phyloP scores from a whole-genome alignment of 345 rosid species.

The Acer saccharum region DNA sequence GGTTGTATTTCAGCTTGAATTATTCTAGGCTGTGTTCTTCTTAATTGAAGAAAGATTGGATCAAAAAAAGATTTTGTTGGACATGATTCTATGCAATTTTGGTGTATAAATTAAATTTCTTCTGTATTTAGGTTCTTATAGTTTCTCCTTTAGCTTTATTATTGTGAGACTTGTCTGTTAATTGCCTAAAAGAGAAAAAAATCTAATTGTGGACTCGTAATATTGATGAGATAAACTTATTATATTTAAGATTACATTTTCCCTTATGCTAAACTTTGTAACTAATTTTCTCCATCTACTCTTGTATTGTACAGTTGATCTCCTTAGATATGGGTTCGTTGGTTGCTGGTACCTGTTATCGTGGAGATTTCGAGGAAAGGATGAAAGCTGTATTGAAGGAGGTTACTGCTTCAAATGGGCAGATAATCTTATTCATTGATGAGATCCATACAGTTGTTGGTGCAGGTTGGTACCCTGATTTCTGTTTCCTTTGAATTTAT shows the following conservation, averaged over 20 bases:
- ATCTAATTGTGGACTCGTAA: not conserved
- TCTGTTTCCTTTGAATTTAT: constrained; percentile 5
- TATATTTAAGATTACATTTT: not conserved
- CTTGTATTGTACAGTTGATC: constrained; percentile 53
- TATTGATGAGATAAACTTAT: not conserved
- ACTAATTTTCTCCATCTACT: not conserved
- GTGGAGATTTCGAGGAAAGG: constrained; percentile 85
- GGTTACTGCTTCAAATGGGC: constrained; percentile 88
- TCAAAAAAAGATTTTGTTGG: not conserved
- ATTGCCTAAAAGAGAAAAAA: not conserved
- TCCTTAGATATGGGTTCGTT: constrained; percentile 91
- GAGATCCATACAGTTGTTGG: constrained; percentile 94
- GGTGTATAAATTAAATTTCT: not conserved
- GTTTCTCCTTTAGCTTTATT: not conserved
- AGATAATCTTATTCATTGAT: constrained; percentile 81
- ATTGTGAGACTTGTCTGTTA: not conserved
- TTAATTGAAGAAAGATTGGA: constrained; percentile 2
- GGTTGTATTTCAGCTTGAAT: constrained; percentile 35
- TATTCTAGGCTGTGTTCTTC: not conserved
- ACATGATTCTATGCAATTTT: not conserved
- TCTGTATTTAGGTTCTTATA: not conserved
- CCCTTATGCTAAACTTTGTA: not conserved
- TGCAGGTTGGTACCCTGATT: constrained; percentile 53
- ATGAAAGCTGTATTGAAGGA: constrained; percentile 93
- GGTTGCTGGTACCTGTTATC: constrained; percentile 86